phyloP scores from a whole-genome alignment of 2,329 filamentous ascomycete species.

The Colletotrichum shisoi region DNA sequence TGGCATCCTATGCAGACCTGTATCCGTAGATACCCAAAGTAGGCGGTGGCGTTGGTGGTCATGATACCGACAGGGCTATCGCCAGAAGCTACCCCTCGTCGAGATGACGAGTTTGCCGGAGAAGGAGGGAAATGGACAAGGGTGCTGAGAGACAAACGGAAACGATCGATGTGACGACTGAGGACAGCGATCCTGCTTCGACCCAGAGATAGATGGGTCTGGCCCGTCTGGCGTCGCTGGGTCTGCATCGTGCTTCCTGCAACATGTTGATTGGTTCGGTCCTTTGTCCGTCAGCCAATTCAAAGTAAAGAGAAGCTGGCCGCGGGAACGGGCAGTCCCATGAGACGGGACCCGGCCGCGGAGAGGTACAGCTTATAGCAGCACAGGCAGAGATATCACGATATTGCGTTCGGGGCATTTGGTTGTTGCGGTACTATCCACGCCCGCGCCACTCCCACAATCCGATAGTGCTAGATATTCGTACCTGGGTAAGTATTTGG shows the following conservation, averaged over 20 bases:
- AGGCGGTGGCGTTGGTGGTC: slow-evolving; percentile 7
- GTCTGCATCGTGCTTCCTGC: slow-evolving; percentile 17
- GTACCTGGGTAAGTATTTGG: neutral
- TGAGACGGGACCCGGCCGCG: neutral
- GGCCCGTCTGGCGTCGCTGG: slow-evolving; percentile 21
- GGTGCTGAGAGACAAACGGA: neutral
- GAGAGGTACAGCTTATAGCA: neutral
- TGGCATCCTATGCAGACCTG: neutral
- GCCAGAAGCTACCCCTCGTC: neutral
- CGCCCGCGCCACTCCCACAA: neutral
- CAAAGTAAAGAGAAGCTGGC: slow-evolving; percentile 7
- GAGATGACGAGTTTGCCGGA: neutral
- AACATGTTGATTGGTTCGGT: slow-evolving; percentile 12
- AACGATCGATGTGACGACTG: neutral
- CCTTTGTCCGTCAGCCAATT: neutral
- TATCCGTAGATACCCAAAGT: neutral
- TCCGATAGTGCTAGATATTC: neutral
- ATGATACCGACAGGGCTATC: slow-evolving; percentile 18
- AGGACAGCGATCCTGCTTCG: slow-evolving; percentile 15
- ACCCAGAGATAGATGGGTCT: neutral
- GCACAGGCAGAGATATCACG: slow-evolving; percentile 3
- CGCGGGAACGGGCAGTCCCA: neutral
- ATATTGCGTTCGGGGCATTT: slow-evolving; percentile 1
- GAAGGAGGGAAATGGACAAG: neutral
- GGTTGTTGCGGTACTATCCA: neutral